Evolutionary conservation across 805 yeast species (phyloP), one percentile per base, ranked within the genome.

Genomic region (Candida jianshihensis): DNA sequence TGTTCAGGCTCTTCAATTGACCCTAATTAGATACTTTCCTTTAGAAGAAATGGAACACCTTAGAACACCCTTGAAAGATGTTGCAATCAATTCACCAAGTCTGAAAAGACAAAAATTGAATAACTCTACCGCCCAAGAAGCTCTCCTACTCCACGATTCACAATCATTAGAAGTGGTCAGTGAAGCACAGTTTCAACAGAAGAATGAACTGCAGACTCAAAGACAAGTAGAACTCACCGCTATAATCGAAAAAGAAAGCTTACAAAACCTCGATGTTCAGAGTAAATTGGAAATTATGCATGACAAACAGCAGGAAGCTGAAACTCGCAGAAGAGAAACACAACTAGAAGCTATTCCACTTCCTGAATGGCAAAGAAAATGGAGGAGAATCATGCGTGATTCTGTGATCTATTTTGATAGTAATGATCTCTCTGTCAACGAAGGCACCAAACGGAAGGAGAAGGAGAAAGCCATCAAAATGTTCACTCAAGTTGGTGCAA

Each of bases 351-450:
- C 38, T 1, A 42, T 44, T 11, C 45, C 51, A 37, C 53, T 78
- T 34, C 59, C 56, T 35, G 66, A 65, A 42, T 78, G 85, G 85
- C 80, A 75, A 47, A 61, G 59, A 24, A 68, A 70, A 33, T 78
- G 85, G 85, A 59, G 73, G 30, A 64, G 64, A 37, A 75, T 76
- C 38, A 70, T 78, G 75, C 68, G 64, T 30, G 70, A 65, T 34
- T 68, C 76, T 10, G 71, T 69, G 9, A 75, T 75, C 5, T 78
- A 76, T 48, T 76, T 78, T 47, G 83, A 78, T 39, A 55, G 62
- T 29, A 64, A 57, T 38, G 67, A 63, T 16, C 54, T 59, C 2
- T 48, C 50, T 12, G 44, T 39, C n/a, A 29, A 54, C 46, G 44
- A 58, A 46, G 39, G 37, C 28, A 22, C 32, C 10, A 46, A 47